Evolutionary conservation across 2,329 filamentous ascomycete genomes (phyloP).

Genomic region (Xylaria polymorpha): DNA sequence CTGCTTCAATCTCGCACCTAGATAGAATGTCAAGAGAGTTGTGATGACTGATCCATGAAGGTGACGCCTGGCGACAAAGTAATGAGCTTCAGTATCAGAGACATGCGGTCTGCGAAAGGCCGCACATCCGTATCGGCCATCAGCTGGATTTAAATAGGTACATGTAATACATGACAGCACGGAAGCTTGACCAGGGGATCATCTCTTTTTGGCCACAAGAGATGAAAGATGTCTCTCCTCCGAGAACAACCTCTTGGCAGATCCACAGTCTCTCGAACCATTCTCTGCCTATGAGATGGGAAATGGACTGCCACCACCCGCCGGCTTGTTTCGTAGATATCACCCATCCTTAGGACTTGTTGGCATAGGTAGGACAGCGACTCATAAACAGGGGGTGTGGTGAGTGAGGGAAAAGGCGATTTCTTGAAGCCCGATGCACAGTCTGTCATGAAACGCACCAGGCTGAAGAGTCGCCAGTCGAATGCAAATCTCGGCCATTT

Average conservation of each 20-base stretch:
- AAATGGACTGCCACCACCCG: background rate
- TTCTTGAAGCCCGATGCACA: constrained; percentile 3
- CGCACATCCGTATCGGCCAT: background rate
- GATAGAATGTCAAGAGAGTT: background rate
- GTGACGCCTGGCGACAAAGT: background rate
- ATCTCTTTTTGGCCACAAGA: background rate
- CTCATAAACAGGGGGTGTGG: background rate
- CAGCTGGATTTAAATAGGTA: background rate
- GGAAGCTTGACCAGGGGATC: background rate
- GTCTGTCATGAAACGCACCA: background rate
- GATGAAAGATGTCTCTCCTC: background rate
- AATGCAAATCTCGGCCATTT: background rate
- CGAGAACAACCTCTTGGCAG: constrained; percentile 1
- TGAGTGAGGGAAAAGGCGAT: background rate
- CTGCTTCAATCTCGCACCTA: background rate
- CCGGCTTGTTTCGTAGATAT: background rate
- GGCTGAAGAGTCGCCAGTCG: background rate
- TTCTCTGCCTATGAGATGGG: constrained; percentile 1
- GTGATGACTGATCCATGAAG: background rate
- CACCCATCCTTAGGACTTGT: constrained; percentile 5
- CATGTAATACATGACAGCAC: constrained; percentile 1
- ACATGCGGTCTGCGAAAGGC: background rate
- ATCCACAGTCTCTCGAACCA: constrained; percentile 12
- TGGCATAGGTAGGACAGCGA: background rate
- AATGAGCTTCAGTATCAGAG: background rate